These are phyloP conservation scores for Sisymbrium altissimum DNA, from an alignment of 345 rosid species.

Conservation along the genomic window DNA sequence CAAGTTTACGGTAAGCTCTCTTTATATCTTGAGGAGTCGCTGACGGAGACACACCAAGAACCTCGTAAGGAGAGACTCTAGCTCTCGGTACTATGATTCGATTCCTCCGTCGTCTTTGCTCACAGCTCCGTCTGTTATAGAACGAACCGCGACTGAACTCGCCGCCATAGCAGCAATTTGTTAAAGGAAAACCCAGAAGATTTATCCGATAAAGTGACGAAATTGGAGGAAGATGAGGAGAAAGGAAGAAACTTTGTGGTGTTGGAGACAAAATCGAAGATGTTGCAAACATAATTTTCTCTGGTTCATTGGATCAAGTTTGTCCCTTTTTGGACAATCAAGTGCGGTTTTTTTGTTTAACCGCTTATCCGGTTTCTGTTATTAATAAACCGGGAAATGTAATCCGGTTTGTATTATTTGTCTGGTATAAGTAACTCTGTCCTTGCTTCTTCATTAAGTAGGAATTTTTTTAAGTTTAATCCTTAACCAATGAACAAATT, in stretches of 20 bases:
- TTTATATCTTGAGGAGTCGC: slow-evolving; percentile 83
- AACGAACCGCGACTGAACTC: slow-evolving; percentile 16
- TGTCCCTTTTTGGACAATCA: not conserved
- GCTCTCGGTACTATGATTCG: slow-evolving; percentile 41
- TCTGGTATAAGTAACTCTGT: not conserved
- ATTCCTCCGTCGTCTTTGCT: slow-evolving; percentile 39
- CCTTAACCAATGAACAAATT: slow-evolving; percentile 5
- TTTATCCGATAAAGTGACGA: slow-evolving; percentile 32
- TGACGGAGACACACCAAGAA: slow-evolving; percentile 72
- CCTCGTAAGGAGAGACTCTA: slow-evolving; percentile 81
- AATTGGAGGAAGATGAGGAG: slow-evolving; percentile 39
- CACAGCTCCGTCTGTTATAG: slow-evolving; percentile 26
- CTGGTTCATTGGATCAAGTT: slow-evolving; percentile 13
- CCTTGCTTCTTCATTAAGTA: not conserved
- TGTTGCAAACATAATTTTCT: slow-evolving; percentile 27
- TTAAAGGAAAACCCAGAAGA: slow-evolving; percentile 29
- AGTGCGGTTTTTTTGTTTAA: not conserved
- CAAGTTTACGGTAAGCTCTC: slow-evolving; percentile 94
- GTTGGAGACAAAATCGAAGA: slow-evolving; percentile 34
- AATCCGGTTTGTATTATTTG: too few species aligned
- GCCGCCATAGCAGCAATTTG: slow-evolving; percentile 38
- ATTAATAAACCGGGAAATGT: too few species aligned
- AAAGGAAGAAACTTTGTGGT: slow-evolving; percentile 31
- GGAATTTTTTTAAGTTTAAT: slow-evolving; percentile 14
- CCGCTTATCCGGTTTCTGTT: not conserved